These are phyloP conservation scores for Podospora anserina DNA, from an alignment of 495 filamentous ascomycete species.

Conservation along the genomic window DNA sequence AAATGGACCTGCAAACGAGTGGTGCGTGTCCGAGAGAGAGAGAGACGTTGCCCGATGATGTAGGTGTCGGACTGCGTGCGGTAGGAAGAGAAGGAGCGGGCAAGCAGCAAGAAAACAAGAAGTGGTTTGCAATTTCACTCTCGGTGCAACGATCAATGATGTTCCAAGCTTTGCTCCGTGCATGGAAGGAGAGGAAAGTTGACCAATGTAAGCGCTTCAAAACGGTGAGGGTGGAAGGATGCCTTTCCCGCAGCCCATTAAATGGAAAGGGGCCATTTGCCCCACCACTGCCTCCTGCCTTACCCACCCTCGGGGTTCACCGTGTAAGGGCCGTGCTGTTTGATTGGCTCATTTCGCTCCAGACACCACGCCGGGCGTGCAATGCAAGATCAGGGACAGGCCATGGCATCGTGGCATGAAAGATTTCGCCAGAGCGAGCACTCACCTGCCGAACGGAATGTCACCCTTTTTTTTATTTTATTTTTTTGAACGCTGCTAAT, in stretches of 20 bases:
- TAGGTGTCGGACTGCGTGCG: slow-evolving; percentile 11
- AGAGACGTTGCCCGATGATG: slow-evolving; percentile 20
- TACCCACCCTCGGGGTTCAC: slow-evolving; percentile 18
- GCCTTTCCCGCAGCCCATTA: slow-evolving; percentile 21
- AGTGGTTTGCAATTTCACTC: slow-evolving; percentile 6
- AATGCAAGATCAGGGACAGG: slow-evolving; percentile 9
- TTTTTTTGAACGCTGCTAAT: slow-evolving; percentile 5
- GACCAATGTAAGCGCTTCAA: slow-evolving; percentile 24
- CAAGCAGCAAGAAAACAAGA: slow-evolving; percentile 12
- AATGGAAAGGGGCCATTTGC: slow-evolving; percentile 19
- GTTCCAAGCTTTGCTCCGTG: slow-evolving; percentile 15
- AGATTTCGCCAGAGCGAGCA: neutral
- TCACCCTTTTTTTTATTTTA: neutral
- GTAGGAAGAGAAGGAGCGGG: slow-evolving; percentile 4
- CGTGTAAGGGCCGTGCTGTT: neutral
- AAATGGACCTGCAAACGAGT: slow-evolving; percentile 18
- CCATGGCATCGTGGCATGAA: neutral
- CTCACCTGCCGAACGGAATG: slow-evolving; percentile 7
- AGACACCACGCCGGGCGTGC: slow-evolving; percentile 1
- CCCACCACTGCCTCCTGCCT: neutral
- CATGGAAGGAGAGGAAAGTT: slow-evolving; percentile 9
- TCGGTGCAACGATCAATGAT: slow-evolving; percentile 11
- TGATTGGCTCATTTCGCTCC: neutral
- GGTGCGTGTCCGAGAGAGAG: slow-evolving; percentile 14
- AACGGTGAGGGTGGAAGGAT: slow-evolving; percentile 21